A percentile compares a stretch with the other conserved stretches of the same genome.
These are phyloP conservation scores for Chlamydomonas sphaeroides DNA, from an alignment of 139 green algal genomes.

Conservation along the genomic window DNA sequence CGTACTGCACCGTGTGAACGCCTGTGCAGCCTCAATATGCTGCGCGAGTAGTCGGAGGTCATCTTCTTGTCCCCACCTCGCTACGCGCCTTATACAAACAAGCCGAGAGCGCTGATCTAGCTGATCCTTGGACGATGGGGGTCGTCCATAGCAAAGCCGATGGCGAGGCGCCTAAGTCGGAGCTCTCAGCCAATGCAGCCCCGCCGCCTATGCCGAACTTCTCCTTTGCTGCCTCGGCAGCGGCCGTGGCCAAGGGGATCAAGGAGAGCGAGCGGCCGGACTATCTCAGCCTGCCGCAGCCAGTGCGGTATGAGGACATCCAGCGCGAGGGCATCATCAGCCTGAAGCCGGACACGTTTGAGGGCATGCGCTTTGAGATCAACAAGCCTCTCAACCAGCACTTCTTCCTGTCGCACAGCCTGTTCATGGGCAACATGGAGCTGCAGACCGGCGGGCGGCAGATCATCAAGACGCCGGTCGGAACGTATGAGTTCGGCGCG, in stretches of 20 bases:
- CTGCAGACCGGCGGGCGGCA: slow-evolving; percentile 73
- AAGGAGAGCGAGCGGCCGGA: slow-evolving; percentile 45
- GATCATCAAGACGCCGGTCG: slow-evolving; percentile 88
- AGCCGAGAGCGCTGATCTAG: too few relatives aligned
- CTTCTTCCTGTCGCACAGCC: slow-evolving; percentile 89
- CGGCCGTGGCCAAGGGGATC: slow-evolving; percentile 52
- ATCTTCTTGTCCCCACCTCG: too few relatives aligned
- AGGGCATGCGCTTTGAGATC: slow-evolving; percentile 97
- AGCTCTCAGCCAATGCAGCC: neutral
- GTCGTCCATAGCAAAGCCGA: slow-evolving; percentile 23
- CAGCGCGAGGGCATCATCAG: slow-evolving; percentile 93
- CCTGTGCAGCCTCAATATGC: too few relatives aligned
- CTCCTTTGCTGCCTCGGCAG: slow-evolving; percentile 29
- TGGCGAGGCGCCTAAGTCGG: neutral
- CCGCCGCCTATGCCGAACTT: slow-evolving; percentile 68
- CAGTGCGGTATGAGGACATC: slow-evolving; percentile 95
- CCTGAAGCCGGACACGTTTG: slow-evolving; percentile 97
- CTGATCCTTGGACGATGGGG: slow-evolving; percentile 1
- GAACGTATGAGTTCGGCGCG: slow-evolving; percentile 98
- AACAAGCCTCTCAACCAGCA: slow-evolving; percentile 98
- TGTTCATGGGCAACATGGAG: slow-evolving; percentile 96
- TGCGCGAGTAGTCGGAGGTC: too few relatives aligned
- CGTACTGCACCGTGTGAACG: too few relatives aligned
- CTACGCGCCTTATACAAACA: too few relatives aligned
- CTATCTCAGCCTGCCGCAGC: slow-evolving; percentile 80